A percentile compares a stretch with the other conserved stretches of the same genome.
These are phyloP conservation scores for Candida neerlandica DNA, from an alignment of 1,139 yeast species.

Conservation along the genomic window DNA sequence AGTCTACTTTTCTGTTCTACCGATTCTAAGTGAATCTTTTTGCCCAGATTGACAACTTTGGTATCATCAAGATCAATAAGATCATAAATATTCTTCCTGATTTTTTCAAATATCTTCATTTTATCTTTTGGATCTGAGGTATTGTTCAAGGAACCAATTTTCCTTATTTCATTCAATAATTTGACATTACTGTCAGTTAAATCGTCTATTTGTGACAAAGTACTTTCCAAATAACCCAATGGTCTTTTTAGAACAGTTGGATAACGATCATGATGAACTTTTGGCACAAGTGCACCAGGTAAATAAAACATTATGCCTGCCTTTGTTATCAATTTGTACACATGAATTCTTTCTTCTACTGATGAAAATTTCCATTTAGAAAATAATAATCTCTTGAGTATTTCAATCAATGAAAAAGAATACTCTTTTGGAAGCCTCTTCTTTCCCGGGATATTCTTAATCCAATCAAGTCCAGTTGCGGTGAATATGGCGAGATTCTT, in stretches of 20 bases:
- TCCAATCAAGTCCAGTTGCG: neutral
- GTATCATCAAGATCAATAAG: conserved; percentile 6
- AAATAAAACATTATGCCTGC: conserved; percentile 35
- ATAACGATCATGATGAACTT: conserved; percentile 15
- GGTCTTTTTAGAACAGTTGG: conserved; percentile 25
- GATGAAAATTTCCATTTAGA: conserved; percentile 29
- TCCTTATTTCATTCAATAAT: conserved; percentile 22
- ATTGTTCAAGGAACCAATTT: conserved; percentile 19
- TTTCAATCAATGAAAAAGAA: conserved; percentile 15
- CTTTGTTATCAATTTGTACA: conserved; percentile 31
- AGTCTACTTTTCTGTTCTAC: neutral
- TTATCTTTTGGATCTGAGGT: conserved; percentile 9
- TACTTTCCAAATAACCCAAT: conserved; percentile 23
- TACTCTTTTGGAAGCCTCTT: conserved; percentile 8
- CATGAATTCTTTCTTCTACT: conserved; percentile 15
- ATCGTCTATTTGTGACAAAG: conserved; percentile 20
- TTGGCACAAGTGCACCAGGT: conserved; percentile 22
- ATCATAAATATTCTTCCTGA: conserved; percentile 7
- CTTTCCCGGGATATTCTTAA: neutral
- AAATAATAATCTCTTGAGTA: conserved; percentile 26
- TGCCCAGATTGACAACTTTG: no score
- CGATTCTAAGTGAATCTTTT: no score
- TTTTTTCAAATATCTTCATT: neutral
- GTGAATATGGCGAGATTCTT: conserved; percentile 10
- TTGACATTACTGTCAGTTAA: conserved; percentile 21